A percentile compares a stretch with the other conserved stretches of the same genome.
These are phyloP conservation scores for Sphaerosporella brunnea DNA, from an alignment of 495 filamentous ascomycete species.

Conservation along the genomic window DNA sequence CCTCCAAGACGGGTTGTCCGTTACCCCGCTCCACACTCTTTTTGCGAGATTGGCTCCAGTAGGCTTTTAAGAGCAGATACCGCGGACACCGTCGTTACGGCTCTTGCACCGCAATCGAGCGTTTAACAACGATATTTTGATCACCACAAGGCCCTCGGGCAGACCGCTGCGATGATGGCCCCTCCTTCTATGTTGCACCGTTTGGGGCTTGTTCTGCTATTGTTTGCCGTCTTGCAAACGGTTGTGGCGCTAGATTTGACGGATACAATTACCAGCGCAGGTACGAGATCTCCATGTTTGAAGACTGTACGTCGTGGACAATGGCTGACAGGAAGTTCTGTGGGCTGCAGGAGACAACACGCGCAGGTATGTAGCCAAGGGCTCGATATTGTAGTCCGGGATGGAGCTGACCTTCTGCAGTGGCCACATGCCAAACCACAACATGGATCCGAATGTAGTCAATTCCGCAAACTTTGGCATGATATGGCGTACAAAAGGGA, in stretches of 20 bases:
- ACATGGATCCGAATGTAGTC: constrained; percentile 22
- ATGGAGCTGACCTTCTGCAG: constrained; percentile 10
- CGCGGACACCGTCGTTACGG: too few relatives aligned
- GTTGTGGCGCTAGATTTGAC: constrained; percentile 16
- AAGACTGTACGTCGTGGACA: background rate
- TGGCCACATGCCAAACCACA: constrained; percentile 20
- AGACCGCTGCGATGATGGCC: background rate
- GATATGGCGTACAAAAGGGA: constrained; percentile 20
- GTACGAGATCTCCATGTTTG: constrained; percentile 5
- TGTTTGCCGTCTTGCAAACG: background rate
- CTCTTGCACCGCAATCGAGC: too few relatives aligned
- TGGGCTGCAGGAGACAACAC: background rate
- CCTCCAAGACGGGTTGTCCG: too few relatives aligned
- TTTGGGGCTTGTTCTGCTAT: background rate
- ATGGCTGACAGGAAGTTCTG: constrained; percentile 2
- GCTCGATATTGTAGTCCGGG: too few relatives aligned
- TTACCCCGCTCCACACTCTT: too few relatives aligned
- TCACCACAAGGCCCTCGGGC: background rate
- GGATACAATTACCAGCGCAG: constrained; percentile 23
- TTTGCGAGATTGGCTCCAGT: too few relatives aligned
- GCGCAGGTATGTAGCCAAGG: background rate
- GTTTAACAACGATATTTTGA: too few relatives aligned
- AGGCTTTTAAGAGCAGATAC: too few relatives aligned
- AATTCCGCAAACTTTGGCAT: constrained; percentile 19
- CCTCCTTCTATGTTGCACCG: background rate